Evolutionary conservation across 805 yeast species (phyloP), one percentile per base, ranked within the genome.

Genomic region (Teunomyces cretensis): DNA sequence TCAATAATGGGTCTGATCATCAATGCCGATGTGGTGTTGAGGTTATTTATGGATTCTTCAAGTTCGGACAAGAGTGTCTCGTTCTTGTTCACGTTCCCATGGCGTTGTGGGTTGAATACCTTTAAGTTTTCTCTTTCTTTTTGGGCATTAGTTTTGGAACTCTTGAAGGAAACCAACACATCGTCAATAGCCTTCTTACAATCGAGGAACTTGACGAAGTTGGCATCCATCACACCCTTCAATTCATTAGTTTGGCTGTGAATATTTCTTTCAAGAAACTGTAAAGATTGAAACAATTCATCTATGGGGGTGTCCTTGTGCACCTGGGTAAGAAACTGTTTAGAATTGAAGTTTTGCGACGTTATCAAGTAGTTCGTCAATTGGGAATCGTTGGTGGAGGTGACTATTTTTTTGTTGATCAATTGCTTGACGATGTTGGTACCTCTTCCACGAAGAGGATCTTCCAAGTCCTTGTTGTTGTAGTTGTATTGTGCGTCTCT

Each of bases 1-100:
- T 72, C 76, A 50, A 62, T 55, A 11, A 72, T 66, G 5, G 77
- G 77, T 37, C 75, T 55, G 26, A 72, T 69, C 62, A 69, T 63
- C 35, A 69, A 53, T 6, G 70, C 53, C 0, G 74, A 62, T 1
- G 70, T 58, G 28, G 66, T 51, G 42, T 68, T 70, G 39, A 72
- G 54, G 49, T 68, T 68, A 45, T 69, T 68, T 31, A 72, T 57
- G 2, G 71, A 57, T 39, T 63, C 69, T 50, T 72, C 77, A 30
- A 72, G 56, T 42, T 65, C 73, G 4, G 66, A 53, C 22, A 56
- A 55, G 27, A 72, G 54, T 1, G 68, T 49, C 11, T 60, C 64
- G 41, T 41, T 50, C 33, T 27, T 48, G 32, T 45, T 52, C 9
- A 31, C 45, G 22, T 24, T 40, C 42, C 33, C 47, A 45, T 33